These are phyloP conservation scores for Boletus insuetus DNA, from an alignment of 768 basidiomycete genomes.

Conservation along the genomic window DNA sequence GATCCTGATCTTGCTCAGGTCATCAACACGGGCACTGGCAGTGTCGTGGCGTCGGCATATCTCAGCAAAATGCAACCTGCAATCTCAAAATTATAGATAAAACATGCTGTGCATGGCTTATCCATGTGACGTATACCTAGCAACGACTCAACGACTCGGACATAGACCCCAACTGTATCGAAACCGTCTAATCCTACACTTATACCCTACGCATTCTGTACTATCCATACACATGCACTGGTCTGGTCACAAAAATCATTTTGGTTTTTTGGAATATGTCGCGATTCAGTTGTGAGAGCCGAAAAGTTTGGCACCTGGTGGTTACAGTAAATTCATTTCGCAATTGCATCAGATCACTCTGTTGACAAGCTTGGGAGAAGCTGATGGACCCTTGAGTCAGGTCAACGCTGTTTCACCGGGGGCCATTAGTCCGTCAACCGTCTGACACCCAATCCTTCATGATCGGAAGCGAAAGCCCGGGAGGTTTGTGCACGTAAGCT, in stretches of 20 bases:
- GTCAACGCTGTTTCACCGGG: not conserved
- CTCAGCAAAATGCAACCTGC: constrained; percentile 73
- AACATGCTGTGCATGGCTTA: constrained; percentile 2
- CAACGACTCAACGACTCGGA: not conserved
- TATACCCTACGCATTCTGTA: constrained; percentile 25
- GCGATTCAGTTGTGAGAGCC: no score
- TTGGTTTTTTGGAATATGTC: constrained; percentile 5
- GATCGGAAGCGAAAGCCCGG: not conserved
- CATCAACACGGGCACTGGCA: constrained; percentile 54
- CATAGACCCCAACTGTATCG: constrained; percentile 24
- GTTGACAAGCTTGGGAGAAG: constrained; percentile 2
- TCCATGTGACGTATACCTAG: constrained; percentile 5
- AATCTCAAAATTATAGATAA: constrained; percentile 43
- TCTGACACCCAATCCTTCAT: not conserved
- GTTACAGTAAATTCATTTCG: no score
- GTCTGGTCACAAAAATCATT: not conserved
- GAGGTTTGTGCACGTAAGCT: not conserved
- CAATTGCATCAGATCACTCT: not conserved
- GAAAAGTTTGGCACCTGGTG: no score
- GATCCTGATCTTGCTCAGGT: constrained; percentile 39
- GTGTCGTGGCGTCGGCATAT: constrained; percentile 62
- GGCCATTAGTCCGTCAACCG: not conserved
- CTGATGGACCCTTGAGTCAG: not conserved
- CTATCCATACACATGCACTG: constrained; percentile 11
- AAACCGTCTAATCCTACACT: constrained; percentile 14